Evolutionary conservation across 768 basidiomycete species (phyloP).

Genomic region (Mycena chlorophos): DNA sequence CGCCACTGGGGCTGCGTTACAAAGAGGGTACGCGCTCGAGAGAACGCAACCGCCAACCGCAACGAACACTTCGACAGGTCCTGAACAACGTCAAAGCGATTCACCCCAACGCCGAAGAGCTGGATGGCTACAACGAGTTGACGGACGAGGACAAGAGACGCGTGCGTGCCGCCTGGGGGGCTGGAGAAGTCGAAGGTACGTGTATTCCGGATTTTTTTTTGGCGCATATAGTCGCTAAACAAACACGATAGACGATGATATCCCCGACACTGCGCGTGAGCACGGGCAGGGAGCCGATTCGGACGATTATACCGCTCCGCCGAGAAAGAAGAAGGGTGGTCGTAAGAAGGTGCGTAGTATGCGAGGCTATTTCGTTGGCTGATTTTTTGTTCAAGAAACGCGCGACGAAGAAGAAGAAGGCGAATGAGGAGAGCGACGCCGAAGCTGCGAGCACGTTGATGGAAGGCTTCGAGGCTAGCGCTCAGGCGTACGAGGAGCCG

Average conservation of each 20-base stretch:
- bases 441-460: slow-evolving; percentile 26
- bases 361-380: background rate
- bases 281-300: too few relatives aligned
- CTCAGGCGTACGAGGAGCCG: slow-evolving; percentile 33
- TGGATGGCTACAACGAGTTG: too few relatives aligned
- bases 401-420: slow-evolving; percentile 38
- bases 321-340: slow-evolving; percentile 38
- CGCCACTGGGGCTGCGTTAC: too few relatives aligned
- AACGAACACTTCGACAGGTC: too few relatives aligned
- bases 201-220: background rate
- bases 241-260: slow-evolving; percentile 55
- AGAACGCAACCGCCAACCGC: too few relatives aligned
- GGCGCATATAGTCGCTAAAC: background rate
- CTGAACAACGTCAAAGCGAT: too few relatives aligned
- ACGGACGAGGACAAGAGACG: too few relatives aligned
- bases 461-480: slow-evolving; percentile 30
- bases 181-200: slow-evolving; percentile 64
- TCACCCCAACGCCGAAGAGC: too few relatives aligned
- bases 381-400: slow-evolving; percentile 31
- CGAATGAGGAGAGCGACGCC: slow-evolving; percentile 19
- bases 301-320: slow-evolving; percentile 32
- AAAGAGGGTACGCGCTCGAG: too few relatives aligned
- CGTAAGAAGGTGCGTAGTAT: slow-evolving; percentile 33
- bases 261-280: slow-evolving; percentile 75
- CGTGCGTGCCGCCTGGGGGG: slow-evolving; percentile 84